Evolutionary conservation across 257 asterid species (phyloP), one percentile per base, ranked within the genome.

Genomic region (Gentiana dahurica): DNA sequence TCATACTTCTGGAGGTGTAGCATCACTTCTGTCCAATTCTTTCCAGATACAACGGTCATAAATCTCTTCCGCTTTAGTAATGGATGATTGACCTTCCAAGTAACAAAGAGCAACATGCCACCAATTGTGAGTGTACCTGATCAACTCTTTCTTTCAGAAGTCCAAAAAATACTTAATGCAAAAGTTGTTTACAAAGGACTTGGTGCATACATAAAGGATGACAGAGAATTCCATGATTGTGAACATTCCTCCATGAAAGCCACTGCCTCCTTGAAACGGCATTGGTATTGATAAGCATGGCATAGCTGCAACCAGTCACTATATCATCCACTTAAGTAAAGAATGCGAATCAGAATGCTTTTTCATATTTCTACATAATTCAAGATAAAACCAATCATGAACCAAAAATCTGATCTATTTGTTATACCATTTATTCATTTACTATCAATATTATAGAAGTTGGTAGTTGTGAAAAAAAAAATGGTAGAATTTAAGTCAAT

Each of bases 51-150:
- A 62, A n/a, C 64, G 59, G 56, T 87, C 96, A 66, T 91, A 91
- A 49, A 85, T 66, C 10, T 91, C 86, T 60, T 69, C 59, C 38
- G 85, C 86, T 77, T 80, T 85, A 47, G 65, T 69, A 70, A 83
- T 71, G 32, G 90, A 75, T 36, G 90, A 87, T 59, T 76, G 73
- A 48, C 86, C 95, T 83, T 91, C 98, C 82, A 87, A 73, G 73
- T 80, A 85, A 71, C 97, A 91, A 32, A 91, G 78, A 36, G 96
- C 94, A 62, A 91, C 92, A 56, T 91, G 98, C 98, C 96, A 91
- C 98, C 98, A 91, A 73, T 91, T 91, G 75, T 91, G 97, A 48
- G 97, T 91, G 65, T 71, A 78, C 95, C 96, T 91, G 76, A 66
- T 61, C 43, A 70, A 68, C 12, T 49, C 48, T 51, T 54, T 50